phyloP scores from a whole-genome alignment of 257 asterid species.

The Lithospermum erythrorhizon region DNA sequence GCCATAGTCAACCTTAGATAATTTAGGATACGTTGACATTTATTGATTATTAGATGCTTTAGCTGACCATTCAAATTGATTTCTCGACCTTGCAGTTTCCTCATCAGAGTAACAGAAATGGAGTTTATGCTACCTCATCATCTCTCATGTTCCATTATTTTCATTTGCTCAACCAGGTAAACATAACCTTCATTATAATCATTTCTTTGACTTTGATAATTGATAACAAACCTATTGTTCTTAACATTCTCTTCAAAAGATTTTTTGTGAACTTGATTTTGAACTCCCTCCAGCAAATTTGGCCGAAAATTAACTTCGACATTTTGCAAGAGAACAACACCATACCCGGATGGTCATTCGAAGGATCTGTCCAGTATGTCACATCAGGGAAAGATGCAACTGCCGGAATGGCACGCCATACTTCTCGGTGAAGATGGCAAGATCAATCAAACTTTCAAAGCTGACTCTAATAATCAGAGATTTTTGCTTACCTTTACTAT shows the following conservation, averaged over 20 bases:
- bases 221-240: no score
- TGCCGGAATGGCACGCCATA: conserved; percentile 37
- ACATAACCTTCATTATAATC: no score
- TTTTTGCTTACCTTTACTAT: conserved; percentile 42
- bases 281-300: conserved; percentile 42
- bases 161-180: background rate
- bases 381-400: conserved; percentile 17
- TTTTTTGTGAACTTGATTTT: conserved; percentile 46
- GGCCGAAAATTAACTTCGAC: conserved; percentile 23
- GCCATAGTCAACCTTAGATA: background rate
- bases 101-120: background rate
- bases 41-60: background rate
- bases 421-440: conserved; percentile 38
- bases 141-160: background rate
- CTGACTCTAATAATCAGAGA: conserved; percentile 19
- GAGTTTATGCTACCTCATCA: background rate
- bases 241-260: conserved; percentile 14
- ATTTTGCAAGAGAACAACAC: conserved; percentile 30
- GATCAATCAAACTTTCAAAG: conserved; percentile 42
- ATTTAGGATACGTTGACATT: background rate
- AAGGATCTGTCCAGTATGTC: conserved; percentile 34
- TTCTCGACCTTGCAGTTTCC: background rate
- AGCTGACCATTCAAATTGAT: background rate
- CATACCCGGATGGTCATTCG: conserved; percentile 47
- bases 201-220: no score